Evolutionary conservation across 352 stramenopile species (phyloP), one percentile per base, ranked within the genome.

Genomic region (Phytophthora ohioensis): DNA sequence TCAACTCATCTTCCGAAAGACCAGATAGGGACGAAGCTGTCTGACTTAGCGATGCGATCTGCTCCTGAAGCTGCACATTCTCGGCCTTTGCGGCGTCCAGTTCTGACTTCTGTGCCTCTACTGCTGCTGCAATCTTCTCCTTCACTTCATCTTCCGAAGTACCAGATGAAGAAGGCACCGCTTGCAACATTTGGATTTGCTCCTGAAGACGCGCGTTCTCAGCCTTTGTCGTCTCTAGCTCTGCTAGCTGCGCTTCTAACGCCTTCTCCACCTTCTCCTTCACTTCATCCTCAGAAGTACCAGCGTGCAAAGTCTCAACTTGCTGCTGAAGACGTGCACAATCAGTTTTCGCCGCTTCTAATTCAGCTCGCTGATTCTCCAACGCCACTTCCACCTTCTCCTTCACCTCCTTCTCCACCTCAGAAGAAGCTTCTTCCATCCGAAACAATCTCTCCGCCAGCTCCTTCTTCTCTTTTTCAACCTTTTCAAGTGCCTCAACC

Each of bases 391-490:
- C 30, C 47, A 60, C 30, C 48, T 39, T 54, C 36, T 46, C 5
- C 41, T 21, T 46, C 15, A 46, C 13, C 21, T 46, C 15, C 41
- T 46, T 21, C 41, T 46, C 41, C 21, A n/a, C 15, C 7, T 3
- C 45, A 39, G 34, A 35, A 7, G 55, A 48, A 39, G 46, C 27
- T 39, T 53, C 54, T 39, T 76, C 63, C n/a, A 54, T 63, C 64
- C 64, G 53, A 39, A 53, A 30, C 34, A 77, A 38, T 31, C 57
- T 36, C 12, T 76, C 21, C 1, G 15, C 39, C 31, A 78, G 43
- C 17, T 72, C 32, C 15, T 12, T 55, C 43, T 75, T 77, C 11
- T 75, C 64, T 17, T 71, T 60, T 21, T 71, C 53, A 4, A 74
- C 8, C 30, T 67, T 67, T 1, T 38, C 61, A 35, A 78, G 43